Evolutionary conservation across 345 rosid species (phyloP).

Genomic region (Syzygium aromaticum): DNA sequence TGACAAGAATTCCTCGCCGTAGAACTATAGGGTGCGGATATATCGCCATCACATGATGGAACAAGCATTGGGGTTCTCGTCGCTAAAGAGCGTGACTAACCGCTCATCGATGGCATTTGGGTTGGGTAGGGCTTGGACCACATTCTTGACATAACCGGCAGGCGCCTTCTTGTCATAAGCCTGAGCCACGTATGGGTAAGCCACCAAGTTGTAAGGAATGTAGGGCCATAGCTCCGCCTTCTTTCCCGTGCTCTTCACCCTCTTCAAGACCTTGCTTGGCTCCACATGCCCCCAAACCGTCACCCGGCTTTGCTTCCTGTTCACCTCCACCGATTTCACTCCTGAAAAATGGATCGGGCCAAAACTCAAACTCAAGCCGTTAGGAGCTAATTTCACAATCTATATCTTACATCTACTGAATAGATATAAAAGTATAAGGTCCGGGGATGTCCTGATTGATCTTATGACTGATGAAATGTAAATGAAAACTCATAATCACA

Average conservation of each 20-base stretch:
- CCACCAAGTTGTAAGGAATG: constrained; percentile 6
- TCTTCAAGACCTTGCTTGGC: constrained; percentile 3
- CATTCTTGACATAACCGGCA: constrained; percentile 4
- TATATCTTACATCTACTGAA: neutral
- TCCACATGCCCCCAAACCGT: constrained; percentile 3
- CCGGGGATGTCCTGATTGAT: neutral
- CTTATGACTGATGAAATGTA: neutral
- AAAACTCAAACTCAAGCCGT: neutral
- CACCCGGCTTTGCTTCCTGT: constrained; percentile 5
- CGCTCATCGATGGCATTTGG: neutral
- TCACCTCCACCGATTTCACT: constrained; percentile 2
- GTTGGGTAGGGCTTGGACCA: neutral
- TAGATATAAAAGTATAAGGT: neutral
- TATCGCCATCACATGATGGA: neutral
- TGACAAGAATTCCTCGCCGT: neutral
- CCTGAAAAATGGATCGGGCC: neutral
- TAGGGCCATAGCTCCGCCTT: constrained; percentile 10
- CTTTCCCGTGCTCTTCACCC: constrained; percentile 1
- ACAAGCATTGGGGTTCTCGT: constrained; percentile 3
- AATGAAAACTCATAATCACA: neutral
- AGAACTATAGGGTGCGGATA: neutral
- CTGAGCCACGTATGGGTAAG: constrained; percentile 2
- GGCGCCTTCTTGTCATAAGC: constrained; percentile 13
- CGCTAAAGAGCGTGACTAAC: constrained; percentile 1
- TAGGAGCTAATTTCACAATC: neutral